Percentiles rank a stretch among this genome's conserved stretches.
Conservation (phyloP, 306 rosid species). For the Citrullus amarus region DNA sequence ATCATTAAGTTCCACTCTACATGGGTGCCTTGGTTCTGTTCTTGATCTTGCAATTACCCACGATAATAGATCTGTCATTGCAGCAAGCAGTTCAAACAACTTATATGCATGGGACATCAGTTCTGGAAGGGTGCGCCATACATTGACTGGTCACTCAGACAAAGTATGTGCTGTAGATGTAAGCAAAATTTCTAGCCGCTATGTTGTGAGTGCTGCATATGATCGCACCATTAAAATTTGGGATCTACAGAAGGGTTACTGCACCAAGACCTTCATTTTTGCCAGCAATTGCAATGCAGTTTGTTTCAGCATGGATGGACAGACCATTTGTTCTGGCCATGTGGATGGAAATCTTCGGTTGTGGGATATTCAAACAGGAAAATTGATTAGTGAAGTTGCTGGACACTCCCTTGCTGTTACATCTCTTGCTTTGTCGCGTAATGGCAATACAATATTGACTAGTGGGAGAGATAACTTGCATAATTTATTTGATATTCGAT, state of each 20-base stretch:
- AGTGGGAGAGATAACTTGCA: conserved; percentile 95
- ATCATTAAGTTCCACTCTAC: conserved; percentile 39
- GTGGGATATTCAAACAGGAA: conserved; percentile 85
- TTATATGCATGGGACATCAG: conserved; percentile 73
- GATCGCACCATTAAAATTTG: conserved; percentile 95
- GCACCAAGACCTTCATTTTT: conserved; percentile 73
- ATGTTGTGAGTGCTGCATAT: conserved; percentile 83
- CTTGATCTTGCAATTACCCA: conserved; percentile 78
- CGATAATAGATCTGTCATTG: conserved; percentile 76
- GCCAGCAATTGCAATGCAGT: conserved; percentile 84
- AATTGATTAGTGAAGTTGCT: conserved; percentile 76
- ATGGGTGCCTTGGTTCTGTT: conserved; percentile 91
- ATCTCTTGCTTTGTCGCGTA: conserved; percentile 72
- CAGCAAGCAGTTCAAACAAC: conserved; percentile 98
- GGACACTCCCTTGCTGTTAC: conserved; percentile 81
- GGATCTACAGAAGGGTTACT: conserved; percentile 92
- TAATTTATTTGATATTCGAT: conserved; percentile 68
- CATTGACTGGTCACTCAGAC: conserved; percentile 84
- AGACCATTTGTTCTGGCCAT: conserved; percentile 82
- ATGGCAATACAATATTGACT: conserved; percentile 66
- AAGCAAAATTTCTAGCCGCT: conserved; percentile 75
- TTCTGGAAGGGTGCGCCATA: conserved; percentile 77
- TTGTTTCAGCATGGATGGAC: conserved; percentile 80
- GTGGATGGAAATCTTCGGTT: conserved; percentile 89
- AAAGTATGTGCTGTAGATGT: conserved; percentile 97